Conservation (phyloP, 345 rosid genomes). For the Eucalyptus regnans region DNA sequence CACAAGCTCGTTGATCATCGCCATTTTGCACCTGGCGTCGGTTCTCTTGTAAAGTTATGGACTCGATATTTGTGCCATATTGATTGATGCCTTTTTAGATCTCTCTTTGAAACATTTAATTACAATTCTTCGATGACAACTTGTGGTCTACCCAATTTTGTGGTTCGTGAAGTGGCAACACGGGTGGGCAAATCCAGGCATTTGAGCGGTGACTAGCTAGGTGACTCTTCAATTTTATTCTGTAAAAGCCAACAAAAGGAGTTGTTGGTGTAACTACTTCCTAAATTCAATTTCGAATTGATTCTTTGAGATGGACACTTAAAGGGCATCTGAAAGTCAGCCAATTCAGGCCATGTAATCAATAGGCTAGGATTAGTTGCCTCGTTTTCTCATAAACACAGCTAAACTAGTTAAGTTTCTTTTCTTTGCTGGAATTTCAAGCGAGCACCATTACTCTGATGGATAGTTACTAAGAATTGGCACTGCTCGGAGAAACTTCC, state of each 20-base stretch:
- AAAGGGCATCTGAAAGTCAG: background rate
- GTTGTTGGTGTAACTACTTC: background rate
- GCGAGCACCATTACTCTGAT: background rate
- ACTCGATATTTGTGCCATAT: background rate
- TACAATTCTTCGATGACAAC: background rate
- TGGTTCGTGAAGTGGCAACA: background rate
- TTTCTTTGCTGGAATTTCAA: background rate
- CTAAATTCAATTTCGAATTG: background rate
- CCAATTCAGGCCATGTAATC: background rate
- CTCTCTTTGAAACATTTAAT: background rate
- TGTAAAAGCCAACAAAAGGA: background rate
- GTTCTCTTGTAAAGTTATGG: background rate
- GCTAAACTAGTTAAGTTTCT: background rate
- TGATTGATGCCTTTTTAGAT: background rate
- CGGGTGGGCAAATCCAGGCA: background rate
- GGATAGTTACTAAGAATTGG: background rate
- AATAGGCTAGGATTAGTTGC: background rate
- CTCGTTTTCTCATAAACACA: background rate
- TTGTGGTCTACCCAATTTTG: background rate
- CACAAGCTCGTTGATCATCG: constrained; percentile 32
- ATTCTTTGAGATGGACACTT: background rate
- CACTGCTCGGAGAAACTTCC: background rate
- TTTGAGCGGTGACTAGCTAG: background rate
- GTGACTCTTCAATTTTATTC: background rate
- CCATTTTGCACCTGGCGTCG: constrained; percentile 13